These are phyloP conservation scores for Punica granatum DNA, from an alignment of 345 rosid species.

Conservation along the genomic window DNA sequence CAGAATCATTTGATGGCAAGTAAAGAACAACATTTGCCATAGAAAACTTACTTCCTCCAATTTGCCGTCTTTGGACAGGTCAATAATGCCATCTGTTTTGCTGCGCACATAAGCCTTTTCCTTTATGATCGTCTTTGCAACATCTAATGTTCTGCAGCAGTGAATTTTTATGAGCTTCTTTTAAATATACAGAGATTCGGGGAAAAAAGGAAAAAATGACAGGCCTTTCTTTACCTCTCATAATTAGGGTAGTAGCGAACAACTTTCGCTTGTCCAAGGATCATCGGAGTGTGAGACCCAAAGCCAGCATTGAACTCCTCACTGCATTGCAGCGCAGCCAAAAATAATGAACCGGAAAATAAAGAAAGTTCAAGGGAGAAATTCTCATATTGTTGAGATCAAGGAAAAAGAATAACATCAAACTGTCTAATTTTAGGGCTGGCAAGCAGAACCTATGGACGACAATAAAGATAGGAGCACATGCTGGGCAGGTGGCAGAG, in stretches of 20 bases:
- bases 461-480: not conserved
- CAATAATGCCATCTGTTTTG: constrained; percentile 54
- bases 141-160: constrained; percentile 57
- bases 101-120: constrained; percentile 57
- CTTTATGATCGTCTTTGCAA: constrained; percentile 68
- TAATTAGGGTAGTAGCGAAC: constrained; percentile 70
- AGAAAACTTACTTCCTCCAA: constrained; percentile 50
- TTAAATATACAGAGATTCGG: not conserved
- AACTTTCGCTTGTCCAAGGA: constrained; percentile 89
- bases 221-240: constrained; percentile 51
- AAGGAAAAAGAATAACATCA: not conserved
- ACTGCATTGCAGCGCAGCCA: constrained; percentile 26
- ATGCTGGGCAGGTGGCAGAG: not conserved
- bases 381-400: not conserved
- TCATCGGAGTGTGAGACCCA: constrained; percentile 93
- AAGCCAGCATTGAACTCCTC: constrained; percentile 94
- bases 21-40: constrained; percentile 2
- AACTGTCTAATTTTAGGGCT: not conserved
- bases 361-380: not conserved
- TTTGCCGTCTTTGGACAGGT: constrained; percentile 60
- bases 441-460: not conserved
- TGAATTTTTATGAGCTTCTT: constrained; percentile 2
- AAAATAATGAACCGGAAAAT: constrained; percentile 2
- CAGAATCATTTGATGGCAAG: not conserved
- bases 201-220: not conserved